These are phyloP conservation scores for Fomes fomentarius DNA, from an alignment of 1,284 basidiomycete species.

Conservation along the genomic window DNA sequence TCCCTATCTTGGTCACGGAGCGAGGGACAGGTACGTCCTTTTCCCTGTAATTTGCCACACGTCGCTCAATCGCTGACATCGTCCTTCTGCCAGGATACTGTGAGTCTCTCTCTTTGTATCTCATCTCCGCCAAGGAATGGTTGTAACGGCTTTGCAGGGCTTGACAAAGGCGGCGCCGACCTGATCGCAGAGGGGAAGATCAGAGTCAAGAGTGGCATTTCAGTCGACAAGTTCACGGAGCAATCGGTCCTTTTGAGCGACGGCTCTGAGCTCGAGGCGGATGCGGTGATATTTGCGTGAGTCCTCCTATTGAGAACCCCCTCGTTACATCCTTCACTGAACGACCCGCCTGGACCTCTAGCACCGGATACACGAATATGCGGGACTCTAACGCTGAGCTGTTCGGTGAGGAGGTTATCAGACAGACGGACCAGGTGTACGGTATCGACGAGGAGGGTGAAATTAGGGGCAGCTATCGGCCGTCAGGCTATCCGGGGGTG, in stretches of 20 bases:
- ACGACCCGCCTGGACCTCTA: neutral
- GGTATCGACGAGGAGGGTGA: constrained; percentile 61
- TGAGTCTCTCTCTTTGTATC: constrained; percentile 1
- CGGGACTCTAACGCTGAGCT: constrained; percentile 34
- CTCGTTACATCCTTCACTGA: neutral
- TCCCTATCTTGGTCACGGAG: constrained; percentile 41
- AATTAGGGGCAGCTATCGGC: constrained; percentile 37
- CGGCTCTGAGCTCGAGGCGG: constrained; percentile 46
- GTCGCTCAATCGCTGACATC: too few relatives aligned
- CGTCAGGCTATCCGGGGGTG: constrained; percentile 40
- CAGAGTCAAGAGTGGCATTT: constrained; percentile 44
- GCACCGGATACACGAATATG: constrained; percentile 19
- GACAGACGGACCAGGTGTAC: constrained; percentile 51
- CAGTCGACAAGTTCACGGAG: constrained; percentile 40
- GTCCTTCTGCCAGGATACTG: constrained; percentile 12
- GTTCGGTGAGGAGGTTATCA: constrained; percentile 50
- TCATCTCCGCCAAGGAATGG: neutral
- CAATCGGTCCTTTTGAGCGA: constrained; percentile 44
- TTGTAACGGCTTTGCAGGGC: constrained; percentile 16
- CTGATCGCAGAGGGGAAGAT: constrained; percentile 46
- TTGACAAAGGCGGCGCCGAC: constrained; percentile 36
- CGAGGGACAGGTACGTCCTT: constrained; percentile 21
- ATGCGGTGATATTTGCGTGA: constrained; percentile 48
- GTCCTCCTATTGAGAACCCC: neutral
- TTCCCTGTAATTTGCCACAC: neutral